Evolutionary conservation across 2,329 filamentous ascomycete genomes (phyloP), one percentile per base, ranked within the genome.

Genomic region (Tolypocladium album): DNA sequence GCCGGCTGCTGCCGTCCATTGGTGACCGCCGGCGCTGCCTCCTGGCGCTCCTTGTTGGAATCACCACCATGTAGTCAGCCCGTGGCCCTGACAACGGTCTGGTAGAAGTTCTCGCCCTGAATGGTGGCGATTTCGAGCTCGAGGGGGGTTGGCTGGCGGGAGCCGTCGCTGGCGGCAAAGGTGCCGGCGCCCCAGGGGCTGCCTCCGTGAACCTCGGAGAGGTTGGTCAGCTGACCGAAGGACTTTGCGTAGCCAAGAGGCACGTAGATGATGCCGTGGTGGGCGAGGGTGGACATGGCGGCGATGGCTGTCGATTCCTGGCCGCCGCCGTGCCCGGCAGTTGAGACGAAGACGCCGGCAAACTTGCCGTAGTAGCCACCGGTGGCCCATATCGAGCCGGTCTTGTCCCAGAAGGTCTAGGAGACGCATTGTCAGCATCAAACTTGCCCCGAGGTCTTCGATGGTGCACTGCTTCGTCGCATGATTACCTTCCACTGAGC

Each of bases 191-290:
- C 94, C 94, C 94, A 99, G 45, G 94, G 82, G 62, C 83, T 86
- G 63, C 94, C 94, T 70, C 94, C 94, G 73, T 89, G 90, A 64
- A 94, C 82, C 80, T 97, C 92, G 38, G 71, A 72, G 42, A 96
- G 74, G 76, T 92, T 87, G 65, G 86, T 72, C 65, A 96, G 76
- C 64, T 85, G 76, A 62, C 72, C 72, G 72, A 96, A 97, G 57
- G 85, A 78, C 69, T 87, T 89, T 77, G 89, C 88, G 82, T 96
- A 97, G 60, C 94, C 94, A 59, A 97, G 82, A 56, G 94, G 94
- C n/a, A 97, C 92, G 75, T 88, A 97, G 81, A 94, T 88, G 78
- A 97, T 88, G 70, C 94, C 94, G 80, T 97, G 94, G 79, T 97
- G 94, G 62, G 87, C 75, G 59, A 97, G 80, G 22, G 93, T 97